A percentile compares a stretch with the other conserved stretches of the same genome.
These are phyloP conservation scores for Funneliformis geosporum DNA, from an alignment of 192 early-diverging fungal genomes.

Conservation along the genomic window DNA sequence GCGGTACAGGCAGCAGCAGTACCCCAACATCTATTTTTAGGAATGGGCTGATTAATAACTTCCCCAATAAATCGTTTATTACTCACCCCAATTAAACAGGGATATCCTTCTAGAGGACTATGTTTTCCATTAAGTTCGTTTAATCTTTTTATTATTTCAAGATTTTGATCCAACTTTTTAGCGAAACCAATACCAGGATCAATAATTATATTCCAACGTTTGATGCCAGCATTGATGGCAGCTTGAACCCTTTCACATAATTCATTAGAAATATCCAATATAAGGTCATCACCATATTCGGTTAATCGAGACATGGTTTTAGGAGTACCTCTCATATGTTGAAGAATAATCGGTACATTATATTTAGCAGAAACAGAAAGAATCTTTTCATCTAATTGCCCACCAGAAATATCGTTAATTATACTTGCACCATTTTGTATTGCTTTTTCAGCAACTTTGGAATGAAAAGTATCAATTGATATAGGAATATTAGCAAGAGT, in stretches of 20 bases:
- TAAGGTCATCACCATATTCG: constrained; percentile 68
- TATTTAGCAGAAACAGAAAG: constrained; percentile 72
- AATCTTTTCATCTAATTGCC: constrained; percentile 77
- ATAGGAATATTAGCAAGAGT: constrained; percentile 69
- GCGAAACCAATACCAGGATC: constrained; percentile 99
- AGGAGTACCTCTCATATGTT: constrained; percentile 98
- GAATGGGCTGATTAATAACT: constrained; percentile 62
- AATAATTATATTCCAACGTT: constrained; percentile 94
- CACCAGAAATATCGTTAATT: constrained; percentile 96
- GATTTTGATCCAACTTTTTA: constrained; percentile 84
- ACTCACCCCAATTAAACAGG: constrained; percentile 88
- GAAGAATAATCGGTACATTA: constrained; percentile 85
- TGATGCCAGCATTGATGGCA: constrained; percentile 79
- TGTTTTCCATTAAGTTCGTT: constrained; percentile 54
- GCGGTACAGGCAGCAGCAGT: constrained; percentile 89
- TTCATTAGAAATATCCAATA: constrained; percentile 68
- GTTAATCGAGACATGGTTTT: constrained; percentile 90
- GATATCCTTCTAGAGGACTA: constrained; percentile 65
- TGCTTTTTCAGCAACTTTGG: constrained; percentile 82
- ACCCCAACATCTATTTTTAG: constrained; percentile 77
- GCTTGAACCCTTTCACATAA: constrained; percentile 66
- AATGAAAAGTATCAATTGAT: constrained; percentile 91
- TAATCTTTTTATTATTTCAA: constrained; percentile 80
- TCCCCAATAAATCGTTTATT: constrained; percentile 92
- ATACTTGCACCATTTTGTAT: constrained; percentile 88